Base-by-base conservation (phyloP, 768 basidiomycete species). In the Mycena capillaripes region DNA sequence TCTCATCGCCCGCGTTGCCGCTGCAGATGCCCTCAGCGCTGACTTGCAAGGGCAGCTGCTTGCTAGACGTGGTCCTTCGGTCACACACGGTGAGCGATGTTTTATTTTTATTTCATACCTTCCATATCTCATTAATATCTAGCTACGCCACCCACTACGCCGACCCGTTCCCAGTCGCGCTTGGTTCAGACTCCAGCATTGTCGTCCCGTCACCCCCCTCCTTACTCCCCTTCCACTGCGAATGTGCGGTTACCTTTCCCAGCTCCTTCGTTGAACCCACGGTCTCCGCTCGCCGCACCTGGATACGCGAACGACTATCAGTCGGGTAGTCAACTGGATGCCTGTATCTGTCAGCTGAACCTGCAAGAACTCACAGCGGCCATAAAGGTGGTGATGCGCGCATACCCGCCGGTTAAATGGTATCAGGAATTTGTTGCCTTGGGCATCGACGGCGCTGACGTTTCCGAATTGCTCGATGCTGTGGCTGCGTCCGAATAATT, bases 361-460 rank as follows among this genome's bases (percentile, higher is more conserved):
- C 42, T 53, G 0, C 6, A 38, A 12, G 4, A 29, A 8, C 19
- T 55, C 27, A 53, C 27, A 19, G n/a, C 4, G 10, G 7, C 29
- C 3, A 66, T 66, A 19, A 40, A 16, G 12, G 4, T 66, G 53
- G 53, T 66, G 52, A 40, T 56, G 30, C 64, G 53, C n/a, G 53
- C 2, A 19, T 21, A 21, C 14, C 2, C 23, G 1, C 48, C 10
- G 21, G 53, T 16, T 7, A 56, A 66, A 44, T 66, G 64, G 64
- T 23, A 66, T 10, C 27, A 66, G 32, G 64, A 66, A 29, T 16
- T 66, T 4, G 3, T 17, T 16, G 16, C 3, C 7, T 56, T 66
- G 50, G 38, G 38, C 14, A 27, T 65, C 12, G 27, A 21, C 3
- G 8, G 9, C 2, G 2, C 50, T 2, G 36, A 42, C 10, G 19